Conservation (phyloP, 1,139 yeast genomes). For the Sugiyamaella paludigena region DNA sequence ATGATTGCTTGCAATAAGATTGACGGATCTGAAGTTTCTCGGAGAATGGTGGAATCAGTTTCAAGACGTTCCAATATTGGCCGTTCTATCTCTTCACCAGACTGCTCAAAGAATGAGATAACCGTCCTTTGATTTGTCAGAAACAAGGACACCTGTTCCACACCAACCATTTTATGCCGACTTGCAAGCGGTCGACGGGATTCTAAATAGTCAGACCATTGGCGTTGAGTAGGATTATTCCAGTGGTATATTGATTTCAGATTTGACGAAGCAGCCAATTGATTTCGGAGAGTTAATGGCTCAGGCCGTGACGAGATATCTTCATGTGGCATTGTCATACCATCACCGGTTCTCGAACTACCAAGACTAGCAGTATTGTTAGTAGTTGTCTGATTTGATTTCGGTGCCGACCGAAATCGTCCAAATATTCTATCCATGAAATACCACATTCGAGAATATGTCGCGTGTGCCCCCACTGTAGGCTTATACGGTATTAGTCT, state of each 20-base stretch:
- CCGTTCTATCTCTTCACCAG: constrained; percentile 49
- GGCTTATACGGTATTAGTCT: constrained; percentile 40
- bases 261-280: constrained; percentile 5
- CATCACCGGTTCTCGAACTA: background rate
- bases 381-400: no score
- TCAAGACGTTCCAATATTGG: constrained; percentile 49
- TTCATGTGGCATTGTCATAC: background rate
- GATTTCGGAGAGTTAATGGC: background rate
- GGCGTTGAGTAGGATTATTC: constrained; percentile 34
- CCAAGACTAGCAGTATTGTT: background rate
- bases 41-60: constrained; percentile 45
- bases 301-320: no score
- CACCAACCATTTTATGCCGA: constrained; percentile 48
- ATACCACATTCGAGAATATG: constrained; percentile 1
- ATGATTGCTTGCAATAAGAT: constrained; percentile 51
- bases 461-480: constrained; percentile 1
- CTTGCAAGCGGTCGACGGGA: constrained; percentile 46
- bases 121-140: constrained; percentile 45
- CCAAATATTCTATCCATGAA: no score
- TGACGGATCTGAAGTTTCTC: constrained; percentile 51
- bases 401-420: no score
- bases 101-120: constrained; percentile 54
- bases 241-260: constrained; percentile 39
- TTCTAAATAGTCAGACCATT: constrained; percentile 37
- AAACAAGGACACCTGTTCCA: constrained; percentile 54